Evolutionary conservation across 495 filamentous ascomycete genomes (phyloP).

Genomic region (Parathielavia hyrcaniae): DNA sequence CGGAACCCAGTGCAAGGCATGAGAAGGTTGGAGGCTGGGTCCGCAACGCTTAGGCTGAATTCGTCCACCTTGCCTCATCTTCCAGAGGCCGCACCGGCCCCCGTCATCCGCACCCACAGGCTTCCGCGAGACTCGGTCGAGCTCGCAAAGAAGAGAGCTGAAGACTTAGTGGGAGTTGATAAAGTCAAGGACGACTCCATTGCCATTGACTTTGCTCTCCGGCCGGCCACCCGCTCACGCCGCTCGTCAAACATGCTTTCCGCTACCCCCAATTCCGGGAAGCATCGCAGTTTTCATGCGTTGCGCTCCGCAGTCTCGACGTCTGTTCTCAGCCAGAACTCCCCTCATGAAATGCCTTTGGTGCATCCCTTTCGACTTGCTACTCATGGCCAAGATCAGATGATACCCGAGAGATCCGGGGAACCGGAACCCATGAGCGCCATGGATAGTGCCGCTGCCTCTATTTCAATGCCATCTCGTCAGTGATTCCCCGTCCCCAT

Average conservation of each 20-base stretch:
- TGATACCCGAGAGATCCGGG: not conserved
- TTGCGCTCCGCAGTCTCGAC: conserved; percentile 28
- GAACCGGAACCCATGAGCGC: too few relatives aligned
- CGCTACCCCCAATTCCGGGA: conserved; percentile 16
- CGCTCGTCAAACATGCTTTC: conserved; percentile 14
- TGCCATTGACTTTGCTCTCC: conserved; percentile 15
- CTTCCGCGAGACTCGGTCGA: conserved; percentile 22
- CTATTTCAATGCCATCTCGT: not conserved
- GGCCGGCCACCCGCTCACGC: conserved; percentile 16
- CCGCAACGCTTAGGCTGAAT: not conserved
- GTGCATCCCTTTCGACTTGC: conserved; percentile 15
- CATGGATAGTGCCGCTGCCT: not conserved
- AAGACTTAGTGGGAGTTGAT: not conserved
- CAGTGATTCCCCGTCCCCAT: not conserved
- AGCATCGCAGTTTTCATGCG: conserved; percentile 28
- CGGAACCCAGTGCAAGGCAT: not conserved
- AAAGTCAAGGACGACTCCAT: conserved; percentile 1
- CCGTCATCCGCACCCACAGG: conserved; percentile 1
- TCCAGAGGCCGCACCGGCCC: conserved; percentile 10
- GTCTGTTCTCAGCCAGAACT: conserved; percentile 18
- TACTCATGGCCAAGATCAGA: not conserved
- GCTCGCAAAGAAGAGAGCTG: conserved; percentile 16
- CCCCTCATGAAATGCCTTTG: conserved; percentile 16
- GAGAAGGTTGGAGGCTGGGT: not conserved
- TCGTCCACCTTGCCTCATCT: conserved; percentile 5